Base-by-base conservation (phyloP, 2,329 filamentous ascomycete genomes). In the Remersonia thermophila region DNA sequence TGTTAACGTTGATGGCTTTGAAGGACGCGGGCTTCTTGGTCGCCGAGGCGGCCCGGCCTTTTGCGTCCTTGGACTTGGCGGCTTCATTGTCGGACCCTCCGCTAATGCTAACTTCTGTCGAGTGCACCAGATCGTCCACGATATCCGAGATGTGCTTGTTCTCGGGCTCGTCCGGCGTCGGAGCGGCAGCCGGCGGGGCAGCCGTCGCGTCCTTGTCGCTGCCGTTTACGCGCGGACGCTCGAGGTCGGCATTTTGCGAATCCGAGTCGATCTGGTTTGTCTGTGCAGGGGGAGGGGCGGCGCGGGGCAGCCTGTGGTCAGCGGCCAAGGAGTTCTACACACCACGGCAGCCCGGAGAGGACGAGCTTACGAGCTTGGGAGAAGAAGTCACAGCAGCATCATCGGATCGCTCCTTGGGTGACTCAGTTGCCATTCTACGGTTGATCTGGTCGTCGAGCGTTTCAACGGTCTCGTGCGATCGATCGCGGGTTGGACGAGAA, bases 1-100 rank as follows among this genome's bases (percentile, higher is more conserved):
- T 86, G 47, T 87, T 89, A 47, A 89, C 81, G 4, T 82, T 87
- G 32, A 91, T 80, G 13, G 83, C 74, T 59, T 91, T 93, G 67
- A 93, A 91, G 10, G 77, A 79, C 13, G 77, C 63, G 14, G 78
- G 77, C 58, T 84, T 89, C 67, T 83, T 86, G 44, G 77, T 65
- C 3, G 77, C 52, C 43, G 78, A 69, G 45, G 66, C 63, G 7
- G 65, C 65, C 40, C 73, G 74, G 33, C 67, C 66, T 49, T 70
- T 74, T 38, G 71, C 67, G 40, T 65, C 71, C 42, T 71, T 69
- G 42, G 63, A 62, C 50, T 73, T 73, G 42, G 77, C 77, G 47
- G 75, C 72, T 54, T 87, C 83, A 28, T 75, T 84, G 59, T 87
- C 83, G 38, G 83, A 87, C 49, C 77, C 78, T 47, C 78, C 80